Evolutionary conservation across 768 basidiomycete species (phyloP).

Genomic region (Tricholoma terreum): DNA sequence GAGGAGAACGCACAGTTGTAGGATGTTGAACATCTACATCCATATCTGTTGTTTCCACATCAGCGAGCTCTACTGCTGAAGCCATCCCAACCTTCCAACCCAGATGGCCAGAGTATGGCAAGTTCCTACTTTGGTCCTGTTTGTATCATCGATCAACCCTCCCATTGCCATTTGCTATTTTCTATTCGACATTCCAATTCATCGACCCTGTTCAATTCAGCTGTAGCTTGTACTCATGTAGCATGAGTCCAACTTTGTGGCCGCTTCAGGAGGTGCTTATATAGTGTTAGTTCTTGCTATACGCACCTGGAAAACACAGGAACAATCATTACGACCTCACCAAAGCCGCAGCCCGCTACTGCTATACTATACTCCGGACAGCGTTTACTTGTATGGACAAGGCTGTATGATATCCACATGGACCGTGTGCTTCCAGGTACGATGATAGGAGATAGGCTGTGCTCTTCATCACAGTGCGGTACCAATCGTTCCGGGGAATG

Average conservation of each 20-base stretch:
- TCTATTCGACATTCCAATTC: neutral
- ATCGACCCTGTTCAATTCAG: neutral
- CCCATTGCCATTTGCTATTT: neutral
- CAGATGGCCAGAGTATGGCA: neutral
- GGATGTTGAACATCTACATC: conserved; percentile 1
- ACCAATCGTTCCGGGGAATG: neutral
- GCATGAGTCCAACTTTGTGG: no score
- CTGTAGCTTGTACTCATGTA: neutral
- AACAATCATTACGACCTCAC: no score
- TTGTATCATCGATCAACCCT: neutral
- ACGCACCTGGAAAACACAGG: neutral
- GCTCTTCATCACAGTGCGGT: neutral
- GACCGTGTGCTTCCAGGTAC: neutral
- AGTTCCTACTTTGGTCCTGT: neutral
- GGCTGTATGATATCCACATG: no score
- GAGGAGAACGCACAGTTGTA: neutral
- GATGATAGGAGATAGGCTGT: neutral
- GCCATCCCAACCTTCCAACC: neutral
- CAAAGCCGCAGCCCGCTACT: no score
- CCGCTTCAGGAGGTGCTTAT: no score
- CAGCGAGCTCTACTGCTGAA: neutral
- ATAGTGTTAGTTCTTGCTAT: neutral
- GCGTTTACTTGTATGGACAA: no score
- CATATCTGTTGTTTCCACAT: neutral
- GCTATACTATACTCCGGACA: no score